These are phyloP conservation scores for Saccharomycopsis lassenensis DNA, from an alignment of 805 yeast species.

Conservation along the genomic window DNA sequence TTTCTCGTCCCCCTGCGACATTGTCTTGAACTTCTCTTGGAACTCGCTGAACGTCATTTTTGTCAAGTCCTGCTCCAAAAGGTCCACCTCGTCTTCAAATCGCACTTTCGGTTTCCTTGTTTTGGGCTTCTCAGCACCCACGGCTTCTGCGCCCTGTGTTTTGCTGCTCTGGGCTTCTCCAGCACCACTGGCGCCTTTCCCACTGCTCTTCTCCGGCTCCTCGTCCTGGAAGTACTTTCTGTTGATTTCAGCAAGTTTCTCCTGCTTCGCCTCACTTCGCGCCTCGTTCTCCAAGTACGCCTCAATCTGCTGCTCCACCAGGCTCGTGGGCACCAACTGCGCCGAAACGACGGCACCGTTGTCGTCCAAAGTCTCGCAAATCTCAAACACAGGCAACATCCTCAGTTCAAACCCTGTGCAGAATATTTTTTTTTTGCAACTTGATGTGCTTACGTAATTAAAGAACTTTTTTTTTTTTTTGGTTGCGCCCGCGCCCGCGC, in stretches of 20 bases:
- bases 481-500: too few species aligned
- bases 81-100: conserved; percentile 2
- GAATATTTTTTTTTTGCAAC: too few species aligned
- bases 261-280: neutral
- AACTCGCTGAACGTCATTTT: conserved; percentile 4
- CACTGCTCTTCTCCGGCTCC: neutral
- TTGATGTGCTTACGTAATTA: too few species aligned
- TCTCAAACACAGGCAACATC: conserved; percentile 14
- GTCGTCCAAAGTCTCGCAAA: conserved; percentile 13
- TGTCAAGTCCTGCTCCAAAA: conserved; percentile 2
- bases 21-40: neutral
- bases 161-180: neutral
- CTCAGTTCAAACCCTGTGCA: too few species aligned
- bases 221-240: conserved; percentile 9
- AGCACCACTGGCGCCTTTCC: neutral
- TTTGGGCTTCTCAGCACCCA: neutral
- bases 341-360: conserved; percentile 6
- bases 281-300: neutral
- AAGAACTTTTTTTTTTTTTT: too few species aligned
- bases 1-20: neutral
- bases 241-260: conserved; percentile 11
- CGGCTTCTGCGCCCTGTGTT: neutral
- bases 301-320: conserved; percentile 2
- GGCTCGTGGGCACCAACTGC: conserved; percentile 8
- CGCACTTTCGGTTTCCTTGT: conserved; percentile 1